Percentiles rank a stretch among this genome's conserved stretches.
Conservation (phyloP, 768 basidiomycete genomes). For the Rhodotorula toruloides region DNA sequence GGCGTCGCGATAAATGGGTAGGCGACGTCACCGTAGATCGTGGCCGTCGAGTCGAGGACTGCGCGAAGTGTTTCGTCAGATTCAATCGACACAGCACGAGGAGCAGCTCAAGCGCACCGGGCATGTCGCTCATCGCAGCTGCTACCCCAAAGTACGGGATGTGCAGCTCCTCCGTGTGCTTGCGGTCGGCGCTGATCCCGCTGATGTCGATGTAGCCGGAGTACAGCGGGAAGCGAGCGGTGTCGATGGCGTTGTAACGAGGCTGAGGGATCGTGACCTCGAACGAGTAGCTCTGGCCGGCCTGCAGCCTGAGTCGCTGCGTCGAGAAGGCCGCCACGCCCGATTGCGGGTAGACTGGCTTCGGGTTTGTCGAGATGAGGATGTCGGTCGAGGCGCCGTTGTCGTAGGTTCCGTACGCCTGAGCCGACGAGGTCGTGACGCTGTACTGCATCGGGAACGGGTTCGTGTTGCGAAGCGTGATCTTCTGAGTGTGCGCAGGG, state of each 20-base stretch:
- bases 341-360: neutral
- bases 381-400: no score
- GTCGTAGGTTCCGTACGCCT: conserved; percentile 11
- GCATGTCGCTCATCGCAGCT: conserved; percentile 52
- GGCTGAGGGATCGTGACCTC: conserved; percentile 42
- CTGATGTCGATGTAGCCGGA: conserved; percentile 46
- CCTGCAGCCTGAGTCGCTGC: conserved; percentile 48
- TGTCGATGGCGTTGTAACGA: conserved; percentile 41
- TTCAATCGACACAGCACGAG: neutral
- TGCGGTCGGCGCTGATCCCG: conserved; percentile 32
- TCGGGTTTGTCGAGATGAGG: neutral
- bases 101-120: conserved; percentile 23
- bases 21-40: conserved; percentile 18
- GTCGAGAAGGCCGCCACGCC: conserved; percentile 9
- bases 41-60: conserved; percentile 54
- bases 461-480: conserved; percentile 48
- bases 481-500: conserved; percentile 52
- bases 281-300: conserved; percentile 42
- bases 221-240: conserved; percentile 45
- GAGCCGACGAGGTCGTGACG: conserved; percentile 7
- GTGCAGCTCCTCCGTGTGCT: neutral
- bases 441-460: conserved; percentile 20
- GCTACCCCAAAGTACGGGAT: conserved; percentile 54
- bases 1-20: conserved; percentile 13
- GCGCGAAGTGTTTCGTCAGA: neutral